phyloP scores from a whole-genome alignment of 176 grass and related monocot genomes.

The bread wheat (Triticum aestivum) region DNA sequence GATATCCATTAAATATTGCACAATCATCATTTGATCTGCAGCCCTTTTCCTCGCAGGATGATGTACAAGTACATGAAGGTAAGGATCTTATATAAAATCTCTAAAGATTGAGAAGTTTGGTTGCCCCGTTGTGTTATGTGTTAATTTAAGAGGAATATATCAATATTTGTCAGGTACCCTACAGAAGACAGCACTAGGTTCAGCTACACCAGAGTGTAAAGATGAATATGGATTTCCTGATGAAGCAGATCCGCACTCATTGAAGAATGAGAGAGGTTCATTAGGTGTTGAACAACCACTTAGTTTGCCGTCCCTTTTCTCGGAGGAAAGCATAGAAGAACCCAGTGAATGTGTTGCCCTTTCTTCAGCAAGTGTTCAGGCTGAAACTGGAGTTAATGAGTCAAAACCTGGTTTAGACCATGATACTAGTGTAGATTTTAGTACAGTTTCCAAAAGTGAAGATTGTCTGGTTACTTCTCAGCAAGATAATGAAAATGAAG shows the following conservation, averaged over 20 bases:
- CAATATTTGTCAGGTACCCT: conserved; percentile 27
- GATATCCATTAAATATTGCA: neutral
- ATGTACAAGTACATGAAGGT: conserved; percentile 21
- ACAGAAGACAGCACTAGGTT: neutral
- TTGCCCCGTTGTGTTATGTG: neutral
- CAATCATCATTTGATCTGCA: conserved; percentile 16
- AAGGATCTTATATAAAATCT: neutral
- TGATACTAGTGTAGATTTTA: neutral
- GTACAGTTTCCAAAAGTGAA: neutral
- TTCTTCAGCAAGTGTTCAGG: neutral
- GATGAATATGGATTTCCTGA: neutral
- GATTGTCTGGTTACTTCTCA: neutral
- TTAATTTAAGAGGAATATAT: conserved; percentile 7
- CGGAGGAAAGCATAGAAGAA: conserved; percentile 4
- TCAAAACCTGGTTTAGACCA: conserved; percentile 16
- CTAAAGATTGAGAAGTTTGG: neutral
- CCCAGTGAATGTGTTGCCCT: neutral
- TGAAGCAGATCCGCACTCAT: neutral
- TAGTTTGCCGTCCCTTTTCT: neutral
- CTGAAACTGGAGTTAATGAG: neutral
- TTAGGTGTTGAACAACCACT: neutral
- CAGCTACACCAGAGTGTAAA: neutral
- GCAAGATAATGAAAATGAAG: conserved; percentile 11
- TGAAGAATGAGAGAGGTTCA: neutral
- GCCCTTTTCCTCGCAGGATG: neutral